A percentile compares a stretch with the other conserved stretches of the same genome.
These are phyloP conservation scores for Phytophthora sansomeana DNA, from an alignment of 352 stramenopile species.

Conservation along the genomic window DNA sequence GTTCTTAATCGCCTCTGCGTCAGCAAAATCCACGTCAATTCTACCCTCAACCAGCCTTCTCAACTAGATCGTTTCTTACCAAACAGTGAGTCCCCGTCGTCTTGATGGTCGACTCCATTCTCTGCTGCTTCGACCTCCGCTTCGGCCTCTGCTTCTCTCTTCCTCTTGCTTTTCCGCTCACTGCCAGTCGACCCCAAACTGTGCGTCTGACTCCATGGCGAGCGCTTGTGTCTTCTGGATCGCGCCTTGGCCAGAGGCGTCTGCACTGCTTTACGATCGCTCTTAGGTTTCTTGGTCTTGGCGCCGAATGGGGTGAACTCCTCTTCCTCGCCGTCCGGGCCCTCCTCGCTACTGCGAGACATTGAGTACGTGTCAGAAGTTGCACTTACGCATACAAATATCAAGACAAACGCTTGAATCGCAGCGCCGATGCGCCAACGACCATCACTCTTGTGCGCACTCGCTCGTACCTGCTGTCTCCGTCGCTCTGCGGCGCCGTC, in stretches of 20 bases:
- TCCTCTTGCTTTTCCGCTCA: slow-evolving; percentile 18
- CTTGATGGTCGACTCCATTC: slow-evolving; percentile 14
- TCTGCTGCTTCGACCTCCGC: slow-evolving; percentile 7
- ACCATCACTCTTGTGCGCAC: slow-evolving; percentile 36
- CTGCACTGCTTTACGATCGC: slow-evolving; percentile 18
- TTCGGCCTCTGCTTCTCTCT: neutral
- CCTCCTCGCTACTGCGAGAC: slow-evolving; percentile 30
- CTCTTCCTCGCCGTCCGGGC: slow-evolving; percentile 39
- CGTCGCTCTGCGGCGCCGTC: slow-evolving; percentile 16
- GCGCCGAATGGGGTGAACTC: slow-evolving; percentile 39
- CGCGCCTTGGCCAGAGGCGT: slow-evolving; percentile 25
- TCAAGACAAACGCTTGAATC: slow-evolving; percentile 11
- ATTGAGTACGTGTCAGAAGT: slow-evolving; percentile 10
- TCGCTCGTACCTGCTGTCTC: slow-evolving; percentile 39
- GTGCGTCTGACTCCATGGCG: slow-evolving; percentile 40
- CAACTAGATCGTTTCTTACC: slow-evolving; percentile 26
- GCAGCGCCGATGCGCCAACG: slow-evolving; percentile 10
- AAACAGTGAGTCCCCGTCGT: slow-evolving; percentile 37
- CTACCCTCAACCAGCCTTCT: neutral
- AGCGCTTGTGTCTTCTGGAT: slow-evolving; percentile 39
- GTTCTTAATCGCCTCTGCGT: slow-evolving; percentile 64
- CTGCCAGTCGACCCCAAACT: slow-evolving; percentile 14
- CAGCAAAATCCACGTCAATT: neutral
- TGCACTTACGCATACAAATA: slow-evolving; percentile 20
- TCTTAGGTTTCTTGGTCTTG: slow-evolving; percentile 26